Conservation (phyloP, 2,329 filamentous ascomycete genomes). For the Aphanoascus verrucosus region DNA sequence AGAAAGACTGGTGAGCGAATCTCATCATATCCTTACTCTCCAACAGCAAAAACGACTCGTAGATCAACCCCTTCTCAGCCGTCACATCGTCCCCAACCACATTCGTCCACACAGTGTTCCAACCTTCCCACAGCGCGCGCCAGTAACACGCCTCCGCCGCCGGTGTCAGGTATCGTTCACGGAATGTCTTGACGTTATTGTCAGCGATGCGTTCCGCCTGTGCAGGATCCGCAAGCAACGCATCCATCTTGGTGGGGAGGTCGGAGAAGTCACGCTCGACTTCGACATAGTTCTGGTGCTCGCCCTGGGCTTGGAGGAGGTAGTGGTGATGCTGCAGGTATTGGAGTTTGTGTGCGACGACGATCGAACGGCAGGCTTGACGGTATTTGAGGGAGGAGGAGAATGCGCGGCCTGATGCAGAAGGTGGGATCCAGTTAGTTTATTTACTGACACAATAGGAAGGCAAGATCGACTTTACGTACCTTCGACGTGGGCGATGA, state of each 20-base stretch:
- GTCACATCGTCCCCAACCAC: constrained; percentile 12
- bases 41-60: constrained; percentile 26
- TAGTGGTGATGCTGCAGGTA: constrained; percentile 41
- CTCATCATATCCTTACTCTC: constrained; percentile 21
- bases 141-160: constrained; percentile 45
- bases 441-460: background rate
- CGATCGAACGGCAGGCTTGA: constrained; percentile 40
- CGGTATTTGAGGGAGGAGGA: constrained; percentile 43
- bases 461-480: constrained; percentile 15
- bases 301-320: constrained; percentile 34
- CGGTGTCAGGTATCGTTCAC: constrained; percentile 41
- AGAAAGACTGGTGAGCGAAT: background rate
- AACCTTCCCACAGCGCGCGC: constrained; percentile 34
- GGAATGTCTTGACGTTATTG: constrained; percentile 38
- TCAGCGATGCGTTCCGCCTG: constrained; percentile 37
- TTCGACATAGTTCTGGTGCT: constrained; percentile 40
- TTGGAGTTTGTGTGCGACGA: constrained; percentile 39
- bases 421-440: background rate
- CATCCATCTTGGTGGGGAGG: constrained; percentile 33
- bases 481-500: constrained; percentile 45
- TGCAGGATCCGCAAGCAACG: constrained; percentile 29
- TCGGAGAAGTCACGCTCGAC: constrained; percentile 47
- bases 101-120: constrained; percentile 19
- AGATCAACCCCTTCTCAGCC: constrained; percentile 21
- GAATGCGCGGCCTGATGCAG: constrained; percentile 32